Evolutionary conservation across 352 stramenopile species (phyloP).

Genomic region (Aphanomyces euteiches): DNA sequence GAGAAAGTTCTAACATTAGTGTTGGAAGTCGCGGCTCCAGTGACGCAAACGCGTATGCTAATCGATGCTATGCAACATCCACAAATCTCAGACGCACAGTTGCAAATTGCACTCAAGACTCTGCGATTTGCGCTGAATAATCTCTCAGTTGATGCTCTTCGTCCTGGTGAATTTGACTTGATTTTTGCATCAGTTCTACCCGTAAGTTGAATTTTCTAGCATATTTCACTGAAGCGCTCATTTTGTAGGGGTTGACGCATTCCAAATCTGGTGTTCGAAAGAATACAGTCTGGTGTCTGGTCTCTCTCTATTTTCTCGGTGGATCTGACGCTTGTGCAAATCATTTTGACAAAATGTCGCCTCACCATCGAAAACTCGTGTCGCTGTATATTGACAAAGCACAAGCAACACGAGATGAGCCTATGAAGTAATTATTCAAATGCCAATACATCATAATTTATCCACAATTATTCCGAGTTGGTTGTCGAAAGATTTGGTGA

Average conservation of each 20-base stretch:
- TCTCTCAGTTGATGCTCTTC: constrained; percentile 37
- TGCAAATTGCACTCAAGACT: constrained; percentile 29
- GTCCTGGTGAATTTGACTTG: background rate
- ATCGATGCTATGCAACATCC: background rate
- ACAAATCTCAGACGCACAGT: background rate
- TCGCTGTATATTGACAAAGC: constrained; percentile 19
- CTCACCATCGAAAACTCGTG: constrained; percentile 22
- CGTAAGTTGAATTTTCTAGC: background rate
- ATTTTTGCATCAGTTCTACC: background rate
- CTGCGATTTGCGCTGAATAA: constrained; percentile 48
- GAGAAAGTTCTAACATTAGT: constrained; percentile 1
- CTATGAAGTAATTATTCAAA: too few species aligned
- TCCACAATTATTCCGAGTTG: too few species aligned
- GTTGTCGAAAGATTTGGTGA: too few species aligned
- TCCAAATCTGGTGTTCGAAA: constrained; percentile 64
- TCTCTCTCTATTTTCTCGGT: constrained; percentile 52
- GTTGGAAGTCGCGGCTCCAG: background rate
- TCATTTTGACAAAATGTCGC: background rate
- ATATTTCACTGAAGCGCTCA: constrained; percentile 29
- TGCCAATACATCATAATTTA: too few species aligned
- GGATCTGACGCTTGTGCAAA: background rate
- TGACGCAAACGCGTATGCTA: background rate
- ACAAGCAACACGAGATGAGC: too few species aligned
- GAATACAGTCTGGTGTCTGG: constrained; percentile 56
- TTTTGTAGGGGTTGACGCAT: constrained; percentile 43